Base-by-base conservation (phyloP, 2,329 filamentous ascomycete species). In the Penicillium sp. region DNA sequence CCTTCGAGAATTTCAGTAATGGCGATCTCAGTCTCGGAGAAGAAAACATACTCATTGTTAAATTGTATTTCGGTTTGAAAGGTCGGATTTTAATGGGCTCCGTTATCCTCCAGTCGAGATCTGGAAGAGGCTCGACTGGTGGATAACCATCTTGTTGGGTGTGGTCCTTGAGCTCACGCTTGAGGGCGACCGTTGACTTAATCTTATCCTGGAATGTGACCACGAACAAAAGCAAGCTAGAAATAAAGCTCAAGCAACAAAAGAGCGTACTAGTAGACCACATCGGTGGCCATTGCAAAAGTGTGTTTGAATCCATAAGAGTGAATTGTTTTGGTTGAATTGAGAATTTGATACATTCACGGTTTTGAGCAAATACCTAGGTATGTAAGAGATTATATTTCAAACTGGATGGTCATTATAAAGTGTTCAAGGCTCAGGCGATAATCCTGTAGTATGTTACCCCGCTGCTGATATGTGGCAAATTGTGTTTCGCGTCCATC, bases 21-120 rank as follows among this genome's bases (percentile, higher is more conserved):
- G n/a, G n/a, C n/a, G n/a, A n/a, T n/a, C n/a, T n/a, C n/a, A n/a
- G n/a, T n/a, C n/a, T n/a, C n/a, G n/a, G n/a, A n/a, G n/a, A n/a
- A n/a, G n/a, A n/a, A n/a, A n/a, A n/a, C 18, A 21, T 44, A 54
- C 54, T 49, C 56, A 59, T 59, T 1, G 56, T 56, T 7, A 59
- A 18, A 14, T 59, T 51, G 16, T 54, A 59, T 42, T 52, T 59
- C 10, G 51, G 33, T 21, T 54, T 59, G 24, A 59, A 59, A 2
- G 56, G 56, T 19, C 54, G 24, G 21, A 59, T 37, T 16, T 54
- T 54, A 11, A 54, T 10, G 5, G 53, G 54, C 7, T 56, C 54
- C 3, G 13, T 48, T 2, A 16, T 42, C 26, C 53, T 26, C 56
- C 53, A 59, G 28, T 51, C 19, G 29, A 59, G 56, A 9, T 46